phyloP scores from a whole-genome alignment of 1,139 yeast genomes.

The Saccharomyces hybrid region DNA sequence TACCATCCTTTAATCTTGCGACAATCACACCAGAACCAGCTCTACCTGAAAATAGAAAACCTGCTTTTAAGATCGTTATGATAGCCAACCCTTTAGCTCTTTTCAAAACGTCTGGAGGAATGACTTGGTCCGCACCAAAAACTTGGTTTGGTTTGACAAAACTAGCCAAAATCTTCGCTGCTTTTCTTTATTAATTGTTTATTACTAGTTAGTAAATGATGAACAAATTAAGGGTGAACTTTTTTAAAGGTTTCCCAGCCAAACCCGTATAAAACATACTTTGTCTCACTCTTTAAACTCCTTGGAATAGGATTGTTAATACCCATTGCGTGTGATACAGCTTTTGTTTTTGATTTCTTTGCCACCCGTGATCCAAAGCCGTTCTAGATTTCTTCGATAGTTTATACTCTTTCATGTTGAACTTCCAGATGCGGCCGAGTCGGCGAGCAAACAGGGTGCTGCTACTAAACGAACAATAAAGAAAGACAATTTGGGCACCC shows the following conservation, averaged over 20 bases:
- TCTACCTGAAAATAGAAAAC: conserved; percentile 90
- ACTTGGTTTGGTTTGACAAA: conserved; percentile 94
- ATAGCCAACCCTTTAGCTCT: conserved; percentile 92
- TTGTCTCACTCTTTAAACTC: conserved; percentile 78
- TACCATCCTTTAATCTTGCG: conserved; percentile 87
- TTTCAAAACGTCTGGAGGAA: conserved; percentile 81
- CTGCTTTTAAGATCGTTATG: conserved; percentile 90
- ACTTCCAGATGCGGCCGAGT: background rate
- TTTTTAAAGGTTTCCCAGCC: background rate
- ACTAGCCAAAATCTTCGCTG: conserved; percentile 86
- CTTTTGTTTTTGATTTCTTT: background rate
- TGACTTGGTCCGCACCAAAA: conserved; percentile 79
- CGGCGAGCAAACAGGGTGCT: background rate
- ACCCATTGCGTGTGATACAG: conserved; percentile 40
- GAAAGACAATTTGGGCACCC: background rate
- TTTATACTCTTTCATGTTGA: background rate
- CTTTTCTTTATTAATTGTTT: conserved; percentile 50
- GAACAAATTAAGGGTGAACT: background rate
- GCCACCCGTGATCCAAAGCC: background rate
- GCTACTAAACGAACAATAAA: background rate
- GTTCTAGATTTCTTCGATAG: background rate
- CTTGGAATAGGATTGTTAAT: conserved; percentile 94
- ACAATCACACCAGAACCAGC: conserved; percentile 97
- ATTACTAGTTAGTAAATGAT: background rate
- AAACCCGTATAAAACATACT: conserved; percentile 41